Evolutionary conservation across 495 filamentous ascomycete species (phyloP).

Genomic region (Alectoria sarmentosa): DNA sequence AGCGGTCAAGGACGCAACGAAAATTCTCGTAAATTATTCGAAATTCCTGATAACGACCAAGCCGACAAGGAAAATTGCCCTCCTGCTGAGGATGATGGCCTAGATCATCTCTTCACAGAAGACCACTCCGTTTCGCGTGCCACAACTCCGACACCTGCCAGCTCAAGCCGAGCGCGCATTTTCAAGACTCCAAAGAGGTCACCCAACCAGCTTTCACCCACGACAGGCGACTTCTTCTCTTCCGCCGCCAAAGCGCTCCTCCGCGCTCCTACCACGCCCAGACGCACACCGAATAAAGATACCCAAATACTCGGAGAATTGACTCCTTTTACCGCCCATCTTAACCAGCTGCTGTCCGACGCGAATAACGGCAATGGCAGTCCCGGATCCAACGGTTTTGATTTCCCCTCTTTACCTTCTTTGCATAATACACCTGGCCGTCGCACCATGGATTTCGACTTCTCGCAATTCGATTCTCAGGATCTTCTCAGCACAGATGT

Average conservation of each 20-base stretch:
- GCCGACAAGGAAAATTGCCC: constrained; percentile 46
- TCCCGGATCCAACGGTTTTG: constrained; percentile 28
- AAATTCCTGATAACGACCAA: constrained; percentile 33
- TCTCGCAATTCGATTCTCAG: constrained; percentile 31
- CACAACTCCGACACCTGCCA: constrained; percentile 56
- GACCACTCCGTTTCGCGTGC: constrained; percentile 41
- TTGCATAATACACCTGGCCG: constrained; percentile 34
- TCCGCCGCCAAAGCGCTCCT: constrained; percentile 24
- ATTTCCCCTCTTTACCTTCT: constrained; percentile 35
- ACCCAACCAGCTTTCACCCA: constrained; percentile 28
- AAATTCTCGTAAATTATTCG: constrained; percentile 28
- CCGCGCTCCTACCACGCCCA: constrained; percentile 24
- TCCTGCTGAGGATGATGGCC: constrained; percentile 37
- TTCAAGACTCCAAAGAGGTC: constrained; percentile 51
- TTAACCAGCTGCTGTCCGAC: constrained; percentile 53
- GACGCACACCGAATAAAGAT: constrained; percentile 23
- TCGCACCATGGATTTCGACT: constrained; percentile 26
- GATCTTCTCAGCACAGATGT: constrained; percentile 44
- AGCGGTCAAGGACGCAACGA: constrained; percentile 15
- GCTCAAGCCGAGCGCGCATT: constrained; percentile 35
- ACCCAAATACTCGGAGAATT: constrained; percentile 25
- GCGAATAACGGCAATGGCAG: constrained; percentile 41
- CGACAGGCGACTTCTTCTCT: constrained; percentile 24
- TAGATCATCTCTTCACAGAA: constrained; percentile 53
- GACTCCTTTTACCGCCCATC: constrained; percentile 52